Evolutionary conservation across 257 asterid species (phyloP), one percentile per base, ranked within the genome.

Genomic region (Solanum pimpinellifolium): DNA sequence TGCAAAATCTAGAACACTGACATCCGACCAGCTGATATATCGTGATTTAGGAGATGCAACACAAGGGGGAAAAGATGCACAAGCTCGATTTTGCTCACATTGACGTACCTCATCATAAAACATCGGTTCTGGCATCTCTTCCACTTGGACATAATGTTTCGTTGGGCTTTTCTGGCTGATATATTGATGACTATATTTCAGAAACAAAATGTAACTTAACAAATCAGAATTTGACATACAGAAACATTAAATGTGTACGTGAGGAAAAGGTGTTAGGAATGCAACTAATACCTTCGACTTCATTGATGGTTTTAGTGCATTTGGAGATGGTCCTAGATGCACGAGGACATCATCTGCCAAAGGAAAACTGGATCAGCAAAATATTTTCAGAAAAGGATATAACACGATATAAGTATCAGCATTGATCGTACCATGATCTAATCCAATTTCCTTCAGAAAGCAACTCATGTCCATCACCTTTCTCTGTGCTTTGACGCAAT

Each of bases 391-490:
- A 12, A 5, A 68, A 5, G 12, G 7, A 68, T 25, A 27, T 31
- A 70, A 16, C 39, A 7, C 13, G 9, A 31, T 66, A 27, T 11
- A 66, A 70, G 77, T 29, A 31, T 70, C 42, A 68, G 20, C 35
- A 7, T 23, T 31, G 41, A 13, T 20, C 52, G 52, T 90, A 94
- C 96, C 94, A 87, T 90, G 91, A 74, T 86, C 75, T 62, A 95
- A 91, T 90, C 98, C 98, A 44, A 92, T 94, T 35, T 95, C 85
- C 89, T 93, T 92, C 92, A 92, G 47, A 88, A 95, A 94, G 87
- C 81, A 91, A 69, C 88, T 94, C 92, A 87, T 83, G 75, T 91
- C 94, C 90, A 91, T 83, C 7, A 73, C 81, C 73, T 83, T 90
- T 73, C 70, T 90, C 88, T 92, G 94, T 27, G 97, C 96, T 91